These are phyloP conservation scores for Mycena pura DNA, from an alignment of 768 basidiomycete species.

Conservation along the genomic window DNA sequence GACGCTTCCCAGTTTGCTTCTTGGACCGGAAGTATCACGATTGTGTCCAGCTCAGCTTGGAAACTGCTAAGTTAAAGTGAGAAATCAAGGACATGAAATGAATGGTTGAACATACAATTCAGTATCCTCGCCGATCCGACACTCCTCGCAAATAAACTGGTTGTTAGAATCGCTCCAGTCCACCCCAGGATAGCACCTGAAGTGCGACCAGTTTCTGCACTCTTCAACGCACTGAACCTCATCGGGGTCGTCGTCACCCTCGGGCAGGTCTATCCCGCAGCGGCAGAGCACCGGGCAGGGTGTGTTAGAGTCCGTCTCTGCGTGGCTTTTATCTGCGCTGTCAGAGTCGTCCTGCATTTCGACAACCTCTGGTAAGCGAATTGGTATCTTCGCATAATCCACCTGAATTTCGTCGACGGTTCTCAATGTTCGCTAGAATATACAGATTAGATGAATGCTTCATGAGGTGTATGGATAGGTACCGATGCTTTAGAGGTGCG, in stretches of 20 bases:
- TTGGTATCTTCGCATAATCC: not conserved
- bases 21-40: not conserved
- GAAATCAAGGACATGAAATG: not conserved
- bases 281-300: not conserved
- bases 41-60: not conserved
- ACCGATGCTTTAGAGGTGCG: not conserved
- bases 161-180: constrained; percentile 1
- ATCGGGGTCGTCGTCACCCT: constrained; percentile 1
- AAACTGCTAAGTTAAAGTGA: not conserved
- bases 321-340: not conserved
- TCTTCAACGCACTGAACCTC: constrained; percentile 10
- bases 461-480: not conserved
- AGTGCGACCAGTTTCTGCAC: constrained; percentile 6
- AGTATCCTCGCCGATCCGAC: not conserved
- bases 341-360: too few species aligned
- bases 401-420: not conserved
- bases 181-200: not conserved
- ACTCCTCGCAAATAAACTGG: not conserved
- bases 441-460: not conserved
- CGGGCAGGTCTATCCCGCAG: not conserved
- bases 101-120: not conserved
- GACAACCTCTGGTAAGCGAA: too few species aligned
- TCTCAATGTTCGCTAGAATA: not conserved
- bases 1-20: not conserved
- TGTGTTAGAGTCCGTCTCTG: not conserved